Base-by-base conservation (phyloP, 2,329 filamentous ascomycete genomes). In the Fusarium sp. region DNA sequence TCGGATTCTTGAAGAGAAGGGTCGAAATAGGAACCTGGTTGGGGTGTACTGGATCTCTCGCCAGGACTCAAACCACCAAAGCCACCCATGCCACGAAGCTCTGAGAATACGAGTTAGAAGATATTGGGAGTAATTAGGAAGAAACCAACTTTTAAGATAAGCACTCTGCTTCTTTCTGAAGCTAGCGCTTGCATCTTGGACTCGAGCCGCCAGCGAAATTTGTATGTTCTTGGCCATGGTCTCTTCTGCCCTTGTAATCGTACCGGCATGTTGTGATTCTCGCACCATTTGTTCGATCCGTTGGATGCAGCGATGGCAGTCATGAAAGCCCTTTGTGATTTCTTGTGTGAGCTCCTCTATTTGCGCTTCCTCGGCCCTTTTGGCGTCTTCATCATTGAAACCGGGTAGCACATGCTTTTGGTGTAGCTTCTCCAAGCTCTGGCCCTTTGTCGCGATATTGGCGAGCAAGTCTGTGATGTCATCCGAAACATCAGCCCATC, bases 81-180 rank as follows among this genome's bases (percentile, higher is more conserved):
- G 18, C 91, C 90, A 66, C 90, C 89, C 79, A 95, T 88, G 57
- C 91, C 91, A 73, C 92, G 90, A 63, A 95, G 86, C 83, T 94
- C 92, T 95, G 76, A 18, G 26, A n/a, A 55, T 8, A 38, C 14
- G 23, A 14, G 48, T 73, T 60, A 59, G 67, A 40, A 50, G 17
- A 41, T 38, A 23, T n/a, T 15, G 18, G 7, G 7, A 32, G n/a
- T n/a, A n/a, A 35, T 26, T 40, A 27, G 38, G 27, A 30, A 32
- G 44, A 5, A 5, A 64, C 75, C 82, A 64, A 97, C 94, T 98
- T 83, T 97, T 98, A 57, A 99, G 83, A 82, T 99, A 99, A 55
- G 92, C 92, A 79, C 95, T 95, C 84, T 99, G 96, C 84, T 98
- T 98, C 87, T 98, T 99, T 77, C 96, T 89, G 80, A 99, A 99